phyloP scores from a whole-genome alignment of 164 flowering plant species.

The Magnolia kwangsiensis region DNA sequence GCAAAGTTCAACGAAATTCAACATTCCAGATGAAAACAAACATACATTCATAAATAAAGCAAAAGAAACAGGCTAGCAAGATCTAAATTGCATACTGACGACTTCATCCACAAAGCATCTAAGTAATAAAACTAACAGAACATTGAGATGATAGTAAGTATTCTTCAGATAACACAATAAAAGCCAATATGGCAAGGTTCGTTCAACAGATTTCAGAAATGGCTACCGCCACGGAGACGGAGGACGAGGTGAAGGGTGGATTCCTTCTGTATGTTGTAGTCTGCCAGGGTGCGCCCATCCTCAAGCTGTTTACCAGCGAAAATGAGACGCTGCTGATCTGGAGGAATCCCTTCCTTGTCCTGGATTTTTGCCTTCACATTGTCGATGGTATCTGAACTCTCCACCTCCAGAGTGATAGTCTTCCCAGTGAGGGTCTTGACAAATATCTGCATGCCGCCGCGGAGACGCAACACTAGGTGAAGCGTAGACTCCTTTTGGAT shows the following conservation, averaged over 20 bases:
- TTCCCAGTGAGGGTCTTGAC: conserved; percentile 2
- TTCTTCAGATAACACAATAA: too few species aligned
- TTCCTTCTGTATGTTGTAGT: conserved; percentile 3
- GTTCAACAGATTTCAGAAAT: too few species aligned
- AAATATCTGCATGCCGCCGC: conserved; percentile 1
- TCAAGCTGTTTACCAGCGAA: conserved; percentile 1
- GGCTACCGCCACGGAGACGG: conserved; percentile 4
- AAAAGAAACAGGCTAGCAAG: too few species aligned
- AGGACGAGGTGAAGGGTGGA: conserved; percentile 12
- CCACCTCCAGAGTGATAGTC: conserved; percentile 3
- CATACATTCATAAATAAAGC: too few species aligned
- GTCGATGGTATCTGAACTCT: neutral
- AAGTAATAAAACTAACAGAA: too few species aligned
- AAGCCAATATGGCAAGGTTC: too few species aligned
- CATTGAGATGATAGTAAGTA: too few species aligned
- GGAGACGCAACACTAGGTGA: neutral
- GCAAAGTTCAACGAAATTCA: too few species aligned
- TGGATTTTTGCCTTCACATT: conserved; percentile 1
- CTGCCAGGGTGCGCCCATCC: conserved; percentile 5
- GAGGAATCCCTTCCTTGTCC: conserved; percentile 2
- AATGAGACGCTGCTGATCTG: neutral
- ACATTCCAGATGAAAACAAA: too few species aligned
- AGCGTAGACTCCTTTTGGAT: conserved; percentile 3
- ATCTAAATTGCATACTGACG: too few species aligned
- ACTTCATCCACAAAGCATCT: too few species aligned